Conservation (phyloP, 2,329 filamentous ascomycete species). For the Orbilia javanica region DNA sequence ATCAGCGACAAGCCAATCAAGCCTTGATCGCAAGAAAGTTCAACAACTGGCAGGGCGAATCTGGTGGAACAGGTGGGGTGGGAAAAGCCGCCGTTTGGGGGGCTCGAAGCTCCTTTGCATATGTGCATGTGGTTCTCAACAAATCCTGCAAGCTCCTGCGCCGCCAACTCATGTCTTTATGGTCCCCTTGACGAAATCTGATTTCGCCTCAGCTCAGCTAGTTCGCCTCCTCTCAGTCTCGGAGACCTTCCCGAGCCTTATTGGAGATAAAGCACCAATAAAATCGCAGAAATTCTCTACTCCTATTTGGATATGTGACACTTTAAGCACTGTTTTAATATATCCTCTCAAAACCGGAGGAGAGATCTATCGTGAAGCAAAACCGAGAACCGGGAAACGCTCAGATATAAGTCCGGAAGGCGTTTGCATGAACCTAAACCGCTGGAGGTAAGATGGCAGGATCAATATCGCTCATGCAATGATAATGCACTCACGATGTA, state of each 20-base stretch:
- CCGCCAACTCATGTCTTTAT: slow-evolving; percentile 46
- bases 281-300: slow-evolving; percentile 19
- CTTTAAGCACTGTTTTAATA: slow-evolving; percentile 13
- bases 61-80: slow-evolving; percentile 31
- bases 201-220: slow-evolving; percentile 40
- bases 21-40: slow-evolving; percentile 39
- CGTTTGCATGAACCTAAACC: slow-evolving; percentile 24
- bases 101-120: slow-evolving; percentile 21
- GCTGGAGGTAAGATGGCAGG: slow-evolving; percentile 29
- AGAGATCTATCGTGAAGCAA: slow-evolving; percentile 14
- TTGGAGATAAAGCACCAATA: slow-evolving; percentile 39
- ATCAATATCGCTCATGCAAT: slow-evolving; percentile 30
- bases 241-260: slow-evolving; percentile 41
- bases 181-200: slow-evolving; percentile 26
- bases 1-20: slow-evolving; percentile 53
- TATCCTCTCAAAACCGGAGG: slow-evolving; percentile 22
- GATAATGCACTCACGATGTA: slow-evolving; percentile 30
- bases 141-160: slow-evolving; percentile 56
- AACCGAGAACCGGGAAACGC: slow-evolving; percentile 48
- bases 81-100: slow-evolving; percentile 31
- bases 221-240: slow-evolving; percentile 41
- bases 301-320: slow-evolving; percentile 50
- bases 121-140: slow-evolving; percentile 20
- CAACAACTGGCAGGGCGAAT: slow-evolving; percentile 32
- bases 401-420: slow-evolving; percentile 38